A percentile compares a stretch with the other conserved stretches of the same genome.
Conservation (phyloP, 176 grass and related monocot species). For the Luzula sylvatica region DNA sequence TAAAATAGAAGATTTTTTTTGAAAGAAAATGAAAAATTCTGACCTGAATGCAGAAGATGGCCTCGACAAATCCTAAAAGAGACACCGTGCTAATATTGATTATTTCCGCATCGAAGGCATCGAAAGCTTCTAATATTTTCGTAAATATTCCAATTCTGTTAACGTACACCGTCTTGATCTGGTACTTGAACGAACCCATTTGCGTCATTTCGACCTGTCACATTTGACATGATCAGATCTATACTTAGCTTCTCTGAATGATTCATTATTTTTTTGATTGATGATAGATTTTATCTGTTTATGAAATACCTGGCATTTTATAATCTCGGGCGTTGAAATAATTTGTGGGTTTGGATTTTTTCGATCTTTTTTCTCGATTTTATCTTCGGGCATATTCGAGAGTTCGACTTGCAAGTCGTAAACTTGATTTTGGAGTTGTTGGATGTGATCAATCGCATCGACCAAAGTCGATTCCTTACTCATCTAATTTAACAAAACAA, state of each 20-base stretch:
- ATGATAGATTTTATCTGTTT: neutral
- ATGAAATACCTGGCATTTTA: conserved; percentile 41
- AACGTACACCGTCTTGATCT: conserved; percentile 44
- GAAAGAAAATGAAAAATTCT: neutral
- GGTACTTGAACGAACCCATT: conserved; percentile 43
- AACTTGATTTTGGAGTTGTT: conserved; percentile 62
- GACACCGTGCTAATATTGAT: conserved; percentile 43
- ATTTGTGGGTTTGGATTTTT: conserved; percentile 33
- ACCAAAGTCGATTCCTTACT: conserved; percentile 78
- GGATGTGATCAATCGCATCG: conserved; percentile 78
- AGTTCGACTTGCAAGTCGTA: conserved; percentile 62
- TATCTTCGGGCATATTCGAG: conserved; percentile 31
- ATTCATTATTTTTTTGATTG: neutral
- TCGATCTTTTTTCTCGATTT: conserved; percentile 42
- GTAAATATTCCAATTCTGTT: conserved; percentile 44
- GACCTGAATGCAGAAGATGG: conserved; percentile 56
- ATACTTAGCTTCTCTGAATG: too few species aligned
- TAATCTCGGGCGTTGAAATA: conserved; percentile 10
- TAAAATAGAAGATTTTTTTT: neutral
- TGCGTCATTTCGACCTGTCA: conserved; percentile 48
- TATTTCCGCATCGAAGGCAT: conserved; percentile 38
- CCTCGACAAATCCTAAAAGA: conserved; percentile 45
- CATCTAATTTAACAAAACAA: conserved; percentile 47
- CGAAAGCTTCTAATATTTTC: conserved; percentile 56
- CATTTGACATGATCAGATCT: too few species aligned